Conservation (phyloP, 78 protist species). For the Polysphondylium violaceum region DNA sequence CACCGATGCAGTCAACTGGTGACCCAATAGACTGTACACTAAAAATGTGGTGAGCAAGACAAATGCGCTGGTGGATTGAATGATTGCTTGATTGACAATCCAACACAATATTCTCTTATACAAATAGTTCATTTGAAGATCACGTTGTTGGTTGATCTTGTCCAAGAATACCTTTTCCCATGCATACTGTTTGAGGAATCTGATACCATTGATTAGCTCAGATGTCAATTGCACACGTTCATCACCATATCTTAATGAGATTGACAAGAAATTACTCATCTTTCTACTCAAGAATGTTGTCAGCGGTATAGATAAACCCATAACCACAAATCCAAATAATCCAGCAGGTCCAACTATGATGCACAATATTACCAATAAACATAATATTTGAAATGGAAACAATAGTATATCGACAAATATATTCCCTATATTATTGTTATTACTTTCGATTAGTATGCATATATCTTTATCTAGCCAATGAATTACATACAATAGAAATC, state of each 20-base stretch:
- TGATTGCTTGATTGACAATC: neutral
- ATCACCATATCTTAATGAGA: slow-evolving; percentile 10
- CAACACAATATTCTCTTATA: neutral
- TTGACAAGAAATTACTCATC: neutral
- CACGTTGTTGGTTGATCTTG: slow-evolving; percentile 4
- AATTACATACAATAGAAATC: slow-evolving; percentile 32
- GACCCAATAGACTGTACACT: neutral
- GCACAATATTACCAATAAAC: slow-evolving; percentile 30
- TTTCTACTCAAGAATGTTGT: neutral
- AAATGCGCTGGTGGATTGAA: slow-evolving; percentile 10
- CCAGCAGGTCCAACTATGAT: slow-evolving; percentile 48
- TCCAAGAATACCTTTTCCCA: slow-evolving; percentile 55
- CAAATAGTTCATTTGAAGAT: neutral
- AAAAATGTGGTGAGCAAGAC: slow-evolving; percentile 42
- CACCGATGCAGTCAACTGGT: slow-evolving; percentile 6
- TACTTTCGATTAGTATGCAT: too few species aligned
- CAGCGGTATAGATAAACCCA: slow-evolving; percentile 11
- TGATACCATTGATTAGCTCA: slow-evolving; percentile 50
- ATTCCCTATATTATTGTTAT: slow-evolving; percentile 10
- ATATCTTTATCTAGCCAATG: too few species aligned
- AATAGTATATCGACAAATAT: neutral
- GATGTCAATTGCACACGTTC: slow-evolving; percentile 18
- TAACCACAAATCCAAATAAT: slow-evolving; percentile 32
- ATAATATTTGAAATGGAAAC: slow-evolving; percentile 46
- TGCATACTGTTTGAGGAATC: slow-evolving; percentile 56